Base-by-base conservation (phyloP, 2,329 filamentous ascomycete species). In the Zymoseptoria ardabiliae region DNA sequence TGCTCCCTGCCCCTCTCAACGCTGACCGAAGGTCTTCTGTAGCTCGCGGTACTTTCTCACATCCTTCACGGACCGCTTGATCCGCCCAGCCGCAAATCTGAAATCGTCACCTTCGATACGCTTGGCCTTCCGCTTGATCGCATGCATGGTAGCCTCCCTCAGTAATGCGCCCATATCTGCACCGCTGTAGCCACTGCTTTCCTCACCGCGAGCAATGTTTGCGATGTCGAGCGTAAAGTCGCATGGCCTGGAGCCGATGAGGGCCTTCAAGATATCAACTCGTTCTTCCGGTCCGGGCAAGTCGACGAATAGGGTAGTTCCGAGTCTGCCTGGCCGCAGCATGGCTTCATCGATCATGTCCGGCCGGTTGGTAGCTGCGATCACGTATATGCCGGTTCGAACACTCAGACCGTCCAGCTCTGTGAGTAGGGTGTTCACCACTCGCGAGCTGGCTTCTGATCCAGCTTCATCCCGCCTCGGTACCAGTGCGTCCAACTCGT, bases 291-390 rank as follows among this genome's bases (percentile, higher is more conserved):
- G 79, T 23, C 85, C 87, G 0, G 94, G 94, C 0, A 97, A 77
- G 68, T 94, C 92, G 48, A 99, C 88, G 67, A 93, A 97, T 23
- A 97, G 81, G n/a, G 88, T 84, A 0, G 88, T 93, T 64, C 92
- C 93, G 1, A 99, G 81, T 23, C 94, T 87, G 0, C 94, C 94
- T 0, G 94, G 93, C 1, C 94, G 87, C 10, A 97, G 82, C 85
- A 99, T 96, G 1, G 94, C 94, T 1, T 90, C 86, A 72, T 99
- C 94, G 66, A 99, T 97, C 77, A 96, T 96, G 71, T 97, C 93
- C 0, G 93, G 93, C 0, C 94, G 81, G 73, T 99, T 99, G 2
- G 94, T 97, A 0, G 94, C 94, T 22, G 90, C 94, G 60, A 99
- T 91, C 17, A 99, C 88, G 73, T 94, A 97, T 63, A 99, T 92